Evolutionary conservation across 1,284 basidiomycete species (phyloP).

Genomic region (Abortiporus biennis): DNA sequence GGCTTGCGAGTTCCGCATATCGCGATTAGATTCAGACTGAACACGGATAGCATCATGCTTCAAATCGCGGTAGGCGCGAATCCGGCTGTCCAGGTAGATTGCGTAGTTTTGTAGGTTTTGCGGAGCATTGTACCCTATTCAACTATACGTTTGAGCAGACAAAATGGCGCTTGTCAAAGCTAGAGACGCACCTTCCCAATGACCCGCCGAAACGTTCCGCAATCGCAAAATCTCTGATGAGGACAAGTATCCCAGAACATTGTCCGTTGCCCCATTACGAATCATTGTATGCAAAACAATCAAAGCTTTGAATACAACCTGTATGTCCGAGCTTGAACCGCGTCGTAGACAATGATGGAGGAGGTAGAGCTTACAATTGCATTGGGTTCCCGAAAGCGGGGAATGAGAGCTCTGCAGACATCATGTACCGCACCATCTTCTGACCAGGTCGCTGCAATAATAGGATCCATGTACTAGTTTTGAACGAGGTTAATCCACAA

Average conservation of each 20-base stretch:
- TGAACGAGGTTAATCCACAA: too few relatives aligned
- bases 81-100: constrained; percentile 83
- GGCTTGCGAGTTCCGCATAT: constrained; percentile 60
- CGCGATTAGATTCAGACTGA: constrained; percentile 85
- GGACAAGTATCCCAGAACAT: constrained; percentile 80
- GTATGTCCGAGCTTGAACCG: constrained; percentile 3
- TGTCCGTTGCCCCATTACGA: constrained; percentile 88
- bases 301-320: constrained; percentile 96
- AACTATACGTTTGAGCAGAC: constrained; percentile 2
- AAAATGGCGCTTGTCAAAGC: constrained; percentile 5
- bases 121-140: constrained; percentile 75
- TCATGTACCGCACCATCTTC: constrained; percentile 91
- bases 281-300: constrained; percentile 96
- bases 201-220: constrained; percentile 68
- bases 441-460: constrained; percentile 91
- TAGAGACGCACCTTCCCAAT: constrained; percentile 76
- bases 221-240: constrained; percentile 75
- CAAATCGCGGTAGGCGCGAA: constrained; percentile 85
- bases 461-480: constrained; percentile 85
- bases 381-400: constrained; percentile 86
- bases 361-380: constrained; percentile 58
- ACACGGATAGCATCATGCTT: constrained; percentile 92
- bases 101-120: constrained; percentile 88
- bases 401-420: constrained; percentile 82
- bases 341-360: neutral